Evolutionary conservation across 2,329 filamentous ascomycete genomes (phyloP).

Genomic region (Phyllosticta citribraziliensis): DNA sequence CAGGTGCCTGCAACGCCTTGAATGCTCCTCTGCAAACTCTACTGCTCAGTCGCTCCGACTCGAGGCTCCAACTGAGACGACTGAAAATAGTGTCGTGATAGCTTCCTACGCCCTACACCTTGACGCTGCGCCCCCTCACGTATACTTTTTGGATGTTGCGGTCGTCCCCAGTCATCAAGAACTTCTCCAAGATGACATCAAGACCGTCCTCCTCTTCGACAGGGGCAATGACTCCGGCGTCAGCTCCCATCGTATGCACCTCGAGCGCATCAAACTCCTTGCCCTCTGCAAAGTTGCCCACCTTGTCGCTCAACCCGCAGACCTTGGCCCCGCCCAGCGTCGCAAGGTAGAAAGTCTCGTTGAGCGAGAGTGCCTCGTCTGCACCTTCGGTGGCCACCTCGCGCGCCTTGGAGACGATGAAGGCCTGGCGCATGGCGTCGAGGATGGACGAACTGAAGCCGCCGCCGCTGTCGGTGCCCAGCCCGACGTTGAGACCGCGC

Average conservation of each 20-base stretch:
- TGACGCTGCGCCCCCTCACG: conserved; percentile 6
- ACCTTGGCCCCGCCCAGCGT: conserved; percentile 53
- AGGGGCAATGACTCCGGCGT: conserved; percentile 27
- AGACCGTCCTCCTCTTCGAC: conserved; percentile 41
- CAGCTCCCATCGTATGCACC: conserved; percentile 37
- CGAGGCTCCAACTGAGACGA: not conserved
- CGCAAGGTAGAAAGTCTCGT: conserved; percentile 45
- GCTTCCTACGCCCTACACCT: not conserved
- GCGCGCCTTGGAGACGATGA: conserved; percentile 38
- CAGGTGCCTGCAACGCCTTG: not conserved
- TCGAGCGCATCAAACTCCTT: conserved; percentile 54
- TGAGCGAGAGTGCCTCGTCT: conserved; percentile 24
- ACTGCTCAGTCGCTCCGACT: not conserved
- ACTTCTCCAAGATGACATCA: conserved; percentile 49
- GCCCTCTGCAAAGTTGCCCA: conserved; percentile 49
- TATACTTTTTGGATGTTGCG: conserved; percentile 48
- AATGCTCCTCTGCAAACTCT: not conserved
- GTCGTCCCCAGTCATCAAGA: conserved; percentile 57
- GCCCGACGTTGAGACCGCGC: conserved; percentile 52
- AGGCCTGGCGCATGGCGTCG: conserved; percentile 48
- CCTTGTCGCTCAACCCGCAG: conserved; percentile 41
- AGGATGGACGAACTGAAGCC: conserved; percentile 53
- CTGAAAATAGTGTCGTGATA: not conserved
- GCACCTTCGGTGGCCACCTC: conserved; percentile 23
- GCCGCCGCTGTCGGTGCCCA: conserved; percentile 56